These are phyloP conservation scores for Aphelidium insulamus DNA, from an alignment of 371 early-diverging fungal genomes.

Conservation along the genomic window DNA sequence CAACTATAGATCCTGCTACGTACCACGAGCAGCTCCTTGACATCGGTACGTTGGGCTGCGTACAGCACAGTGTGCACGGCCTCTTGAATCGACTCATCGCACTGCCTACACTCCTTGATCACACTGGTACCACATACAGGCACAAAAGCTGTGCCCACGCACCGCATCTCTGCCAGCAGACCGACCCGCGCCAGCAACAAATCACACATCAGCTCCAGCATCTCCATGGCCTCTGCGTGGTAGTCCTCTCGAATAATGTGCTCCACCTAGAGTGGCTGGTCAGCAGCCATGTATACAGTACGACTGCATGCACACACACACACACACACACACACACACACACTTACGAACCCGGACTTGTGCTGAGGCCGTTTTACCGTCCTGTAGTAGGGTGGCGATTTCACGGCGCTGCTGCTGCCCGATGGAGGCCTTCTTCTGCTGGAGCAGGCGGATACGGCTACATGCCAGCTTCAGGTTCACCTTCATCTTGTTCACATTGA, in stretches of 20 bases:
- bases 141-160: slow-evolving; percentile 5
- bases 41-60: slow-evolving; percentile 62
- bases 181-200: slow-evolving; percentile 66
- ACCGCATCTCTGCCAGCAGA: slow-evolving; percentile 56
- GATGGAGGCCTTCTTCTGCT: slow-evolving; percentile 58
- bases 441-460: slow-evolving; percentile 63
- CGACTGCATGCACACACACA: not conserved
- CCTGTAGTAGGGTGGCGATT: slow-evolving; percentile 53
- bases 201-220: slow-evolving; percentile 73
- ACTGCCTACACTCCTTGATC: slow-evolving; percentile 16
- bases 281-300: not conserved
- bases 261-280: slow-evolving; percentile 42
- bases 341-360: slow-evolving; percentile 55
- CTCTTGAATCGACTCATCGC: slow-evolving; percentile 58
- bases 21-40: slow-evolving; percentile 54
- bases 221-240: slow-evolving; percentile 69
- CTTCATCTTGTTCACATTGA: slow-evolving; percentile 32
- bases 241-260: slow-evolving; percentile 82
- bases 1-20: not conserved
- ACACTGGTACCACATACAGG: not conserved
- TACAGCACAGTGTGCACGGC: slow-evolving; percentile 74
- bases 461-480: slow-evolving; percentile 66
- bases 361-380: slow-evolving; percentile 65
- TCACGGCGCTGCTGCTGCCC: slow-evolving; percentile 52
- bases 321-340: not conserved